Percentiles rank a stretch among this genome's conserved stretches.
These are phyloP conservation scores for Penicillium freii DNA, from an alignment of 2,329 filamentous ascomycete genomes.

Conservation along the genomic window DNA sequence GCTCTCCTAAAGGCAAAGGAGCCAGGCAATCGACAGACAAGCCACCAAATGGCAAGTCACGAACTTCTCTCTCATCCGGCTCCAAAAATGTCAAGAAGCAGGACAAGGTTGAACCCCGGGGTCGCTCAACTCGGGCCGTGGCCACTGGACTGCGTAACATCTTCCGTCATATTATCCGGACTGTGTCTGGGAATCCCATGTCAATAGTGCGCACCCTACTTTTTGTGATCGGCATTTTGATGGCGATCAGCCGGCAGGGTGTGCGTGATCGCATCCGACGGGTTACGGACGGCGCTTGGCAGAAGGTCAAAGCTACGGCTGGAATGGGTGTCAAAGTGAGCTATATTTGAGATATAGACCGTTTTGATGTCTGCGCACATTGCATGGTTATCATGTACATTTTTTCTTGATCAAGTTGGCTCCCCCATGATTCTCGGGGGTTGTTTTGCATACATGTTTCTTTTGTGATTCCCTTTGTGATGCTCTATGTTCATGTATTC, in stretches of 20 bases:
- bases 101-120: constrained; percentile 33
- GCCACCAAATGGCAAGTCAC: constrained; percentile 24
- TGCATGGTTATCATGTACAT: constrained; percentile 15
- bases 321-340: constrained; percentile 98
- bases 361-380: neutral
- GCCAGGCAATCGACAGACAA: constrained; percentile 30
- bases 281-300: constrained; percentile 69
- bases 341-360: constrained; percentile 65
- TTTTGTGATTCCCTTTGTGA: constrained; percentile 16
- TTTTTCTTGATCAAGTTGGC: constrained; percentile 14
- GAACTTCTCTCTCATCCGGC: constrained; percentile 33
- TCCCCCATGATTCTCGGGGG: neutral
- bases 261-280: constrained; percentile 71
- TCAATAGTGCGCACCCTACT: constrained; percentile 63
- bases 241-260: constrained; percentile 72
- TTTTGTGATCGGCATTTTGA: constrained; percentile 74
- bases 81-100: constrained; percentile 43
- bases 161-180: constrained; percentile 51
- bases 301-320: constrained; percentile 77
- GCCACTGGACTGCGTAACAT: constrained; percentile 50
- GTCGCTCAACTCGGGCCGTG: constrained; percentile 44
- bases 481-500: constrained; percentile 16
- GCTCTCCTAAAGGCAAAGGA: constrained; percentile 28
- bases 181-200: constrained; percentile 55
- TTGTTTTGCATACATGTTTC: constrained; percentile 19